Evolutionary conservation across 2,329 filamentous ascomycete genomes (phyloP), one percentile per base, ranked within the genome.

Genomic region (Fusarium brachygibbosum): DNA sequence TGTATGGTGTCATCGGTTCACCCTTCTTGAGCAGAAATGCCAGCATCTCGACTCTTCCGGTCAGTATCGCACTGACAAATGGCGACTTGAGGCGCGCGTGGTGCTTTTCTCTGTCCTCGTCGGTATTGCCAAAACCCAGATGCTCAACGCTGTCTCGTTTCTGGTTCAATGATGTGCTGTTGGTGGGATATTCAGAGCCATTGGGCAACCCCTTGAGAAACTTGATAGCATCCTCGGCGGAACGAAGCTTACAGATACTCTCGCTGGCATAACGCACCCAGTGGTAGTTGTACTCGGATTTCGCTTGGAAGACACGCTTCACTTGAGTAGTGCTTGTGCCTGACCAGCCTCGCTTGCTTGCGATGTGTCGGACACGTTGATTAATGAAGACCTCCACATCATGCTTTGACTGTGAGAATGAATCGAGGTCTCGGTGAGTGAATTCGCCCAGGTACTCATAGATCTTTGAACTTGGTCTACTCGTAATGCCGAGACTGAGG

Each of bases 261-360:
- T 64, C 42, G 29, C 73, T 72, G 14, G 69, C 72, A 25, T 70
- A 64, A 29, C 69, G 69, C 23, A 74, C 55, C 72, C 71, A 75
- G 14, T 75, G 59, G 23, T 75, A 75, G 14, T 60, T 75, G 11
- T 67, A 64, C 45, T 69, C 67, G 7, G 68, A 67, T 38, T 71
- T 76, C 16, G 63, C 45, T 40, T 55, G 45, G 9, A 76, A 70
- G 7, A 69, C 63, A 11, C 64, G 38, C 8, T 45, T 58, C 14
- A 74, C 49, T 32, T 72, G 53, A 1, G 49, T 35, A 28, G 61
- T 61, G n/a, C 63, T 45, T 40, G 62, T 69, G 16, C 49, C 35
- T 29, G 67, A 66, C 42, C 70, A 74, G 7, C 55, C 44, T 42
- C 64, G 73, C 50, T 51, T 68, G 19, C 55, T 58, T 6, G 52